Percentiles rank a stretch among this genome's conserved stretches.
Evolutionary conservation across 164 flowering plant genomes (phyloP).

Genomic region (Annona squamosa): DNA sequence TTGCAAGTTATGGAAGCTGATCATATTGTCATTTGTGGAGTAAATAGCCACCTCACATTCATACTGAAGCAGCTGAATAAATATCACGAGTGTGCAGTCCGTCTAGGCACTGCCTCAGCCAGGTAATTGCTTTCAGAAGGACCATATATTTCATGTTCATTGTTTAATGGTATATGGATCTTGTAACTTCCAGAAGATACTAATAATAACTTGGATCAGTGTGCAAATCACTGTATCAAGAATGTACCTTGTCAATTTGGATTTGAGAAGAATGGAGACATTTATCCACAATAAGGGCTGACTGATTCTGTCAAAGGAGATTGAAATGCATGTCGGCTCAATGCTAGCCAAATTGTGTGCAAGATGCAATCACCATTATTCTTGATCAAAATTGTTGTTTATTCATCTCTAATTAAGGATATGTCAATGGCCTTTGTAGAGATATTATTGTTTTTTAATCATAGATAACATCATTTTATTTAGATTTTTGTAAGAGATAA

Average conservation of each 20-base stretch:
- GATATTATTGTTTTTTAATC: too few species aligned
- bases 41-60: constrained; percentile 71
- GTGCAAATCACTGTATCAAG: not conserved
- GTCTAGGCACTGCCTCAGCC: constrained; percentile 88
- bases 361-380: too few species aligned
- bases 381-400: too few species aligned
- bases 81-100: constrained; percentile 89
- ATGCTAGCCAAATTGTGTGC: not conserved
- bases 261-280: not conserved
- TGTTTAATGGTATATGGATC: not conserved
- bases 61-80: constrained; percentile 87
- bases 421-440: too few species aligned
- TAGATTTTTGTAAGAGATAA: too few species aligned
- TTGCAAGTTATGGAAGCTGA: constrained; percentile 84
- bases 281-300: not conserved
- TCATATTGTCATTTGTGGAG: constrained; percentile 93
- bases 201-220: not conserved
- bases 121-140: constrained; percentile 45
- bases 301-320: not conserved
- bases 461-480: too few species aligned
- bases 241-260: not conserved
- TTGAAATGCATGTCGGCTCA: not conserved
- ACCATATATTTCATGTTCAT: not conserved
- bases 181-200: not conserved
- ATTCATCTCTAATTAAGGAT: too few species aligned